Percentiles rank a stretch among this genome's conserved stretches.
phyloP scores from a whole-genome alignment of 805 yeast genomes.

The Sugiyamaella marilandica region DNA sequence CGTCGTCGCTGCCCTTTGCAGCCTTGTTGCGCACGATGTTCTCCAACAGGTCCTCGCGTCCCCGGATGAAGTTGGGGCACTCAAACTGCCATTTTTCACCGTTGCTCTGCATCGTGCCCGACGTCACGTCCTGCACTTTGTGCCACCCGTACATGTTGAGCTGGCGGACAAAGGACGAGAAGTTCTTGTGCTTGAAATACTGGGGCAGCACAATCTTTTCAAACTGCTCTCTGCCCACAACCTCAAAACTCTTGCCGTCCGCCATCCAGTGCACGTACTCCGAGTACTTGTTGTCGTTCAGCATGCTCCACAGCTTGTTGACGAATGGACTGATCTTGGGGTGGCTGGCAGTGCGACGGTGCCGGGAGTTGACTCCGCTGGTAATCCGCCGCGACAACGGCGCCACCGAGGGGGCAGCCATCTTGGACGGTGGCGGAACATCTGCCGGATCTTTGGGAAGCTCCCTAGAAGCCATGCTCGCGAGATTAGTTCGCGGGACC shows the following conservation, averaged over 20 bases:
- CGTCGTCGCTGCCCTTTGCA: conserved; percentile 41
- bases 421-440: not conserved
- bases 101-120: conserved; percentile 47
- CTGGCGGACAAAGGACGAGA: conserved; percentile 94
- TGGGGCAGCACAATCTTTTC: conserved; percentile 81
- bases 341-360: conserved; percentile 12
- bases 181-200: conserved; percentile 91
- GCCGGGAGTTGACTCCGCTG: not conserved
- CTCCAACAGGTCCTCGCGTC: conserved; percentile 78
- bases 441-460: not conserved
- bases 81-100: conserved; percentile 90
- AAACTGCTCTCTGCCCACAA: conserved; percentile 74
- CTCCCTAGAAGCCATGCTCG: not conserved
- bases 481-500: not conserved
- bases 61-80: conserved; percentile 72
- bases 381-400: conserved; percentile 8
- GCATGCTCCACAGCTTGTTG: conserved; percentile 92
- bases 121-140: conserved; percentile 86
- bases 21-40: conserved; percentile 73
- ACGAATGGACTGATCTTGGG: conserved; percentile 67
- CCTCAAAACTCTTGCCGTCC: conserved; percentile 83
- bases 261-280: conserved; percentile 77
- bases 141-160: conserved; percentile 99
- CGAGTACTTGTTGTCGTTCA: conserved; percentile 68
- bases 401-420: conserved; percentile 1